Evolutionary conservation across 176 grass and related monocot genomes (phyloP), one percentile per base, ranked within the genome.

Genomic region (Oryza longistaminata): DNA sequence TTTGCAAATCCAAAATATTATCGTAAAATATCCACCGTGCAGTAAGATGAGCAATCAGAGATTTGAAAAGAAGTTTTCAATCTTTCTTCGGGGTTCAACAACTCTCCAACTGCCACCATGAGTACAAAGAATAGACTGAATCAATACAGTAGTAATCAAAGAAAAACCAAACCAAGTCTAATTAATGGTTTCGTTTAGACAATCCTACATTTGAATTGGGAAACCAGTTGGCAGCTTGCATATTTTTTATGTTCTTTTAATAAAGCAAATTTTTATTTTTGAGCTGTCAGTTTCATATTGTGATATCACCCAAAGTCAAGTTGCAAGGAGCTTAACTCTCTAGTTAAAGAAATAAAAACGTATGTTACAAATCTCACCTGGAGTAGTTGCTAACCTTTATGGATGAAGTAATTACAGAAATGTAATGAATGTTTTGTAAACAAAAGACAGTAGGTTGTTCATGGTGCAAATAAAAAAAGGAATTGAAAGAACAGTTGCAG

Each of bases 121-220:
- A 62, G 34, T 46, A 75, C 31, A 78, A 10, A 55, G 42, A 40
- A 66, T 13, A 49, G 43, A 53, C 66, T 64, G 29, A 22, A 83
- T 88, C 73, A 72, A 73, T 31, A 64, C 16, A 6, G 24, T 7
- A 17, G 5, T 7, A 27, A 55, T 16, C 2, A 70, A 33, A 78
- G 14, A 68, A 42, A 46, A 34, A 50, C 53, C 64, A 81, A 21
- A 39, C 21, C 34, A 78, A 44, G 64, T 62, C 4, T 61, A 45
- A 77, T 44, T 61, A 45, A 77, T 44, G 13, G 65, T 66, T 64
- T 7, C 14, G 0, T 7, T 27, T 15, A 65, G 21, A 43, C 13
- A 17, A 55, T 37, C 26, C 2, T 73, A 39, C 25, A 61, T 19
- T 69, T 70, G 48, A 87, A 35, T 70, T 87, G 78, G 42, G 71